These are phyloP conservation scores for Lotmaria passim DNA, from an alignment of 208 protist genomes.

Conservation along the genomic window DNA sequence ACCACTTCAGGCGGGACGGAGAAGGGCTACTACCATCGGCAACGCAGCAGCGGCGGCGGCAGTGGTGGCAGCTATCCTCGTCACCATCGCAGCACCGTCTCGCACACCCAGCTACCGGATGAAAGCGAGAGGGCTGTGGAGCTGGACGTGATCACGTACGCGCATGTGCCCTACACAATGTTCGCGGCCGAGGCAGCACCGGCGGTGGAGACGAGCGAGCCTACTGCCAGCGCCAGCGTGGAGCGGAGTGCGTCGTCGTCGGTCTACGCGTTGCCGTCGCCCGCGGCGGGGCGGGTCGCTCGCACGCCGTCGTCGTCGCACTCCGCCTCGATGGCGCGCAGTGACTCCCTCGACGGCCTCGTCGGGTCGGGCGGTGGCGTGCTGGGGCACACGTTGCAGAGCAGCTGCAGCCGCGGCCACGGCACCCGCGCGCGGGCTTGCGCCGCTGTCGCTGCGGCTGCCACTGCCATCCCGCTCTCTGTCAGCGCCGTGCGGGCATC, in stretches of 20 bases:
- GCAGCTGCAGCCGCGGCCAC: conserved; percentile 29
- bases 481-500: conserved; percentile 3
- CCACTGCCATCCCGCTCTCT: background rate
- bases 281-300: background rate
- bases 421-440: background rate
- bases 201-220: background rate
- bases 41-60: background rate
- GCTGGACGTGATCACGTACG: conserved; percentile 46
- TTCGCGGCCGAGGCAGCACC: conserved; percentile 25
- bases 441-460: background rate
- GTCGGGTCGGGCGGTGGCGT: conserved; percentile 10
- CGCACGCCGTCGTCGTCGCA: conserved; percentile 15
- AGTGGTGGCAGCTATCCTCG: background rate
- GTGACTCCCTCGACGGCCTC: conserved; percentile 26
- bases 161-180: conserved; percentile 58
- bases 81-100: conserved; percentile 17
- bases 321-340: conserved; percentile 17
- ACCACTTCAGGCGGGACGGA: conserved; percentile 8
- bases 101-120: conserved; percentile 4
- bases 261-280: conserved; percentile 6
- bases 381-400: conserved; percentile 34
- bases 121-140: conserved; percentile 2
- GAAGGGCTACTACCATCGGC: background rate
- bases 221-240: background rate
- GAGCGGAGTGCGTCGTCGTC: conserved; percentile 10